Evolutionary conservation across 2,329 filamentous ascomycete species (phyloP), one percentile per base, ranked within the genome.

Genomic region (Calonectria fujianensis): DNA sequence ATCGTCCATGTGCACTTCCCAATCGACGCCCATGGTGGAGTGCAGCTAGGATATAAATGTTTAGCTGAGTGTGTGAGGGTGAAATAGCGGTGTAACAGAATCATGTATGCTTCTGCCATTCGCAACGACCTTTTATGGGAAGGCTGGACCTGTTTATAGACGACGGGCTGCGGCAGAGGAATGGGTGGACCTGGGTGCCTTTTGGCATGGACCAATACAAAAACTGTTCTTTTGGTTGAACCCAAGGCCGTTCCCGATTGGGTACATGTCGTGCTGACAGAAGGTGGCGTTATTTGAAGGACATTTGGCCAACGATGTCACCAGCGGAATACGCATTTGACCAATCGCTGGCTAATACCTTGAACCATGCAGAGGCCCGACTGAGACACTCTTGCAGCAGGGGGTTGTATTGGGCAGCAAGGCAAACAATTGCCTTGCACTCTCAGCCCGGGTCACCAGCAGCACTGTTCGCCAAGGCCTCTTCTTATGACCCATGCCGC

Each of bases 141-240:
- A 48, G 20, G n/a, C 45, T 24, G 45, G n/a, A 0, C 5, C 16
- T 45, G 20, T 48, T 48, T 48, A 48, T 48, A 48, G 10, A 11
- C 20, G 0, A 6, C 10, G 14, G 20, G n/a, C 20, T 5, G 10
- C n/a, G n/a, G n/a, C 10, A 0, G 7, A 11, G n/a, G n/a, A 24
- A 48, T 24, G 45, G n/a, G 45, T 48, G 20, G 45, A 10, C 18
- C 18, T n/a, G 18, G 10, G 18, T 20, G 41, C 2, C 18, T 45
- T 45, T 45, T 45, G 41, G 41, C 18, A 45, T 6, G 16, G 7
- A 16, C 41, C 41, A 45, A 45, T 45, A 8, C 3, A 45, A 20
- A 20, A 9, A 3, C 18, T 20, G 45, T 48, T 8, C 45, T 48
- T 48, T 48, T 48, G 45, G 45, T 48, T 3, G n/a, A 48, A 24